Evolutionary conservation across 495 filamentous ascomycete species (phyloP), one percentile per base, ranked within the genome.

Genomic region (Annulohypoxylon maeteangense): DNA sequence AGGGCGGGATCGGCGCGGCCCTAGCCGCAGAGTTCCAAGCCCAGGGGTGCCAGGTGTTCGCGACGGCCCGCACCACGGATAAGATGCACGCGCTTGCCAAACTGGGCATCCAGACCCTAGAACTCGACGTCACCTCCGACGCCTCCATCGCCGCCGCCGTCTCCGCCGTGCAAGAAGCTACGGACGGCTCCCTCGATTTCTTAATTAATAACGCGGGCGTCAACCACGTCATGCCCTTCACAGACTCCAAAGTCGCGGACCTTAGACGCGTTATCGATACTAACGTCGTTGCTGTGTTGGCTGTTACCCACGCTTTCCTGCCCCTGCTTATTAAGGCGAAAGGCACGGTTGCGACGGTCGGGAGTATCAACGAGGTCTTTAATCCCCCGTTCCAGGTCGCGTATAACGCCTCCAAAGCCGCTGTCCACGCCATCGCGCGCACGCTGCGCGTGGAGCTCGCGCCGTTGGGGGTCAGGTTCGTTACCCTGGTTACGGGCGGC

Each of bases 121-220:
- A 58, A n/a, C 78, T 89, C 12, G 87, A 88, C 68, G 81, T 88
- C 11, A 82, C 80, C 2, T 78, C 75, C 7, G 65, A 65, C 1
- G 65, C 71, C 6, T 82, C 81, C 0, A 85, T 88, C 62, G 53
- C 62, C 25, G 32, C 65, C 5, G 79, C 81, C 4, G 78, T 81
- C 7, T 74, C 78, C 4, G 36, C 8, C 0, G 67, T 76, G 8
- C 23, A 47, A 7, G 55, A 68, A 38, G 51, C 40, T 5, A 62
- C 62, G 0, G 55, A 25, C 27, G 55, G 54, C 4, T 44, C 62
- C 75, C 79, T 90, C 6, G 82, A 87, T 54, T 75, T 83, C 20
- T 79, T 90, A 5, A 75, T 90, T 47, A 89, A 90, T 71, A 89
- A 89, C 64, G 85, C 87, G 50, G 87, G 83, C 16, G 53, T 69